Conservation (phyloP, 2,329 filamentous ascomycete species). For the Fusarium buharicum region DNA sequence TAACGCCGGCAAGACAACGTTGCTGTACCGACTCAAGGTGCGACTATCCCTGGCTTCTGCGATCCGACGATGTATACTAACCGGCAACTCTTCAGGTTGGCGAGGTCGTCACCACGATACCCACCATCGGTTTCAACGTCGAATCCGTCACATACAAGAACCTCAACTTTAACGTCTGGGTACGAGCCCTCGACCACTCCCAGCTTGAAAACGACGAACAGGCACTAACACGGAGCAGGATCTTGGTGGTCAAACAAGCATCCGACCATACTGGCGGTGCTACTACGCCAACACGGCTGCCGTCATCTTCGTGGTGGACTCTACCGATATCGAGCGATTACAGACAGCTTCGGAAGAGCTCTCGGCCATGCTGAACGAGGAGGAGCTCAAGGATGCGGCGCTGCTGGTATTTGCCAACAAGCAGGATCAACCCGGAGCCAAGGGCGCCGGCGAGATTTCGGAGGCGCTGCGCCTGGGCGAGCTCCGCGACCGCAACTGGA, state of each 20-base stretch:
- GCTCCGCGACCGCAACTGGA: constrained; percentile 97
- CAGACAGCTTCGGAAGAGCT: constrained; percentile 94
- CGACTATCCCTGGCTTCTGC: constrained; percentile 12
- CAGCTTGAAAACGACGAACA: not conserved
- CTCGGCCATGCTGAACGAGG: constrained; percentile 94
- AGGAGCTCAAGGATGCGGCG: constrained; percentile 92
- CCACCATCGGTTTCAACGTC: constrained; percentile 99
- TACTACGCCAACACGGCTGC: constrained; percentile 99
- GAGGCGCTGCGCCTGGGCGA: constrained; percentile 91
- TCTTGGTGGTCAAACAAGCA: constrained; percentile 97
- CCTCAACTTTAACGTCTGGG: constrained; percentile 98
- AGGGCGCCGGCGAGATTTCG: constrained; percentile 95
- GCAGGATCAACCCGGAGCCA: constrained; percentile 96
- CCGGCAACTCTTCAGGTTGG: constrained; percentile 75
- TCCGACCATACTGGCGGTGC: constrained; percentile 98
- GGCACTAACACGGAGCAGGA: constrained; percentile 65
- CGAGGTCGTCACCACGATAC: constrained; percentile 98
- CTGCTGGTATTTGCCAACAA: constrained; percentile 98
- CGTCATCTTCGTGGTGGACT: constrained; percentile 98
- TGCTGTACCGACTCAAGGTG: constrained; percentile 96
- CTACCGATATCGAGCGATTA: constrained; percentile 94
- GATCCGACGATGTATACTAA: constrained; percentile 18
- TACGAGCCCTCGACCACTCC: constrained; percentile 56
- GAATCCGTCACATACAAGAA: constrained; percentile 99
- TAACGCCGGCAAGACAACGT: constrained; percentile 97